These are phyloP conservation scores for Fusarium compactum DNA, from an alignment of 2,329 filamentous ascomycete species.

Conservation along the genomic window DNA sequence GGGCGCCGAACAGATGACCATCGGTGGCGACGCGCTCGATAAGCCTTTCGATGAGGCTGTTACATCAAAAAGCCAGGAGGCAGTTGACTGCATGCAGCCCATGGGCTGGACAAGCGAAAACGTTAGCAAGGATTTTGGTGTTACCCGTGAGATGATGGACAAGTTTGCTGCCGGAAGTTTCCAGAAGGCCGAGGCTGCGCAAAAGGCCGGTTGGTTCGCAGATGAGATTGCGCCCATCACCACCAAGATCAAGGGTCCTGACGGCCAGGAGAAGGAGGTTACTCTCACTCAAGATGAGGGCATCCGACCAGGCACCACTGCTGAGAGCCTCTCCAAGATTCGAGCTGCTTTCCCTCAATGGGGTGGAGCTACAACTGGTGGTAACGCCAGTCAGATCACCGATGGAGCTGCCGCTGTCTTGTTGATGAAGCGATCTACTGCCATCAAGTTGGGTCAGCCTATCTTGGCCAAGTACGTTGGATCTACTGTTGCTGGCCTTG, in stretches of 20 bases:
- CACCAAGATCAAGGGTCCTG: slow-evolving; percentile 84
- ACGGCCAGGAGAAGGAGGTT: slow-evolving; percentile 82
- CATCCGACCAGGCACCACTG: slow-evolving; percentile 89
- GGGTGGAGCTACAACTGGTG: slow-evolving; percentile 87
- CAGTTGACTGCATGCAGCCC: slow-evolving; percentile 87
- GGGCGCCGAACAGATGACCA: slow-evolving; percentile 90
- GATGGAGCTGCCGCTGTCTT: slow-evolving; percentile 92
- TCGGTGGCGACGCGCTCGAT: slow-evolving; percentile 76
- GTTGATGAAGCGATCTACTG: slow-evolving; percentile 93
- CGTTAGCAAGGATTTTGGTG: slow-evolving; percentile 89
- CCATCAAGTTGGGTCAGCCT: slow-evolving; percentile 86
- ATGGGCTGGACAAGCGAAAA: slow-evolving; percentile 99
- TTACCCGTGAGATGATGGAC: slow-evolving; percentile 85
- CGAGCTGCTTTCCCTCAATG: slow-evolving; percentile 91
- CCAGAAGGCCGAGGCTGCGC: slow-evolving; percentile 85
- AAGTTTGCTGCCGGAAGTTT: slow-evolving; percentile 88
- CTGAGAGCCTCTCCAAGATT: slow-evolving; percentile 84
- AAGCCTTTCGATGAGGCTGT: slow-evolving; percentile 83
- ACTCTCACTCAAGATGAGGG: slow-evolving; percentile 90
- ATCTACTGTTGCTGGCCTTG: slow-evolving; percentile 88
- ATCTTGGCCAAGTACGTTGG: slow-evolving; percentile 96
- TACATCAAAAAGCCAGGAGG: slow-evolving; percentile 77
- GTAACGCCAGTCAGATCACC: slow-evolving; percentile 94
- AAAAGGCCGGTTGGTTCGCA: slow-evolving; percentile 90
- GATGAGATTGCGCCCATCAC: slow-evolving; percentile 94